Percentiles rank a stretch among this genome's conserved stretches.
These are phyloP conservation scores for Rhizoclosmatium globosum DNA, from an alignment of 192 early-diverging fungal species.

Conservation along the genomic window DNA sequence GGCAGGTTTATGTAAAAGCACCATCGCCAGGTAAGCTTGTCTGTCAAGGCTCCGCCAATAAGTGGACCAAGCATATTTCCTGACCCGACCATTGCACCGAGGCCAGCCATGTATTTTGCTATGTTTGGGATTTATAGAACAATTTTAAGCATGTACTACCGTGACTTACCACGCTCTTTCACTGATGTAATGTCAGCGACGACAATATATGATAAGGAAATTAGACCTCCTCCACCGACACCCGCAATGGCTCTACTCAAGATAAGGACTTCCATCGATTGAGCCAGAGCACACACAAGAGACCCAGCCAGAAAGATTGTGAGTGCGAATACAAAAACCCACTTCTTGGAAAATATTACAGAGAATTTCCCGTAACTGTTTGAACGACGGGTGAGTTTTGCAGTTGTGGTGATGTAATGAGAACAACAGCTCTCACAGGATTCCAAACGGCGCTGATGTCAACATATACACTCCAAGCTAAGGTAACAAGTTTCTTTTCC, in stretches of 20 bases:
- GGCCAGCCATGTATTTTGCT: constrained; percentile 39
- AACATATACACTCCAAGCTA: constrained; percentile 51
- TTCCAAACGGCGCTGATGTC: neutral
- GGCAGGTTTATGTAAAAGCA: constrained; percentile 90
- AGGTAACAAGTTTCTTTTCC: constrained; percentile 54
- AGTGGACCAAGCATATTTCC: constrained; percentile 82
- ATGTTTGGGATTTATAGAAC: neutral
- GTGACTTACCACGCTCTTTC: constrained; percentile 65
- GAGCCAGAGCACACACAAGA: constrained; percentile 67
- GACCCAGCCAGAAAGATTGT: constrained; percentile 81
- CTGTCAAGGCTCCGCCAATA: constrained; percentile 77
- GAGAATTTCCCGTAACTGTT: constrained; percentile 31
- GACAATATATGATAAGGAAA: neutral
- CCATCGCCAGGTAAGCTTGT: constrained; percentile 57
- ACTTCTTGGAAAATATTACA: constrained; percentile 38
- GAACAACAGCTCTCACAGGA: neutral
- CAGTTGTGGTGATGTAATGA: neutral
- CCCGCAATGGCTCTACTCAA: constrained; percentile 77
- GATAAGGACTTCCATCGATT: constrained; percentile 64
- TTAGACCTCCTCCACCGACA: constrained; percentile 59
- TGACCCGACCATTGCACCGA: constrained; percentile 81
- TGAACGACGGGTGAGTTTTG: too few species aligned
- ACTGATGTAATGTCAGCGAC: constrained; percentile 20
- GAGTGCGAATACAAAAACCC: constrained; percentile 70
- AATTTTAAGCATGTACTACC: neutral